Percentiles rank a stretch among this genome's conserved stretches.
These are phyloP conservation scores for Polyporus tsugae DNA, from an alignment of 1,284 basidiomycete species.

Conservation along the genomic window DNA sequence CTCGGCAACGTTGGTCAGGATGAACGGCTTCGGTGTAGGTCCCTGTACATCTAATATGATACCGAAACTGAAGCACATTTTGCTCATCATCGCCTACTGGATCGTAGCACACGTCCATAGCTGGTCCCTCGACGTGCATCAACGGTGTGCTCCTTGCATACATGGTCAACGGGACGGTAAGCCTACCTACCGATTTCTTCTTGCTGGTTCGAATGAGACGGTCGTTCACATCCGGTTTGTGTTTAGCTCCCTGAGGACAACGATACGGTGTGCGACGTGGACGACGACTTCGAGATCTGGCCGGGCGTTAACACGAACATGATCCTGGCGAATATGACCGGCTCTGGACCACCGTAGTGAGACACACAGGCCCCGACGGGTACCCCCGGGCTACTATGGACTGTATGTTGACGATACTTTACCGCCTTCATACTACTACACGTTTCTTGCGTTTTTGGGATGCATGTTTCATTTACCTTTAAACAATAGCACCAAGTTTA, in stretches of 20 bases:
- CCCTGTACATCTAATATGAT: background rate
- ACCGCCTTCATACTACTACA: background rate
- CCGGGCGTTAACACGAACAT: constrained; percentile 12
- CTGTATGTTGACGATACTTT: background rate
- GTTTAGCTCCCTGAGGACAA: constrained; percentile 11
- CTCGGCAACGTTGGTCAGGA: constrained; percentile 27
- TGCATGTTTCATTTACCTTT: no score
- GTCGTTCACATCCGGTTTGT: background rate
- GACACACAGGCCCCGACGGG: background rate
- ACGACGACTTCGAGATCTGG: constrained; percentile 18
- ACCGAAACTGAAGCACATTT: background rate
- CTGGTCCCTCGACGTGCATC: constrained; percentile 10
- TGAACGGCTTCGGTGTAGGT: constrained; percentile 33
- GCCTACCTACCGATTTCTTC: background rate
- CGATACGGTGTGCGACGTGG: constrained; percentile 16
- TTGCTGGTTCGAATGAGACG: background rate
- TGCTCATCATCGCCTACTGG: background rate
- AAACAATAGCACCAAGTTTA: no score
- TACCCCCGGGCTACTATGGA: background rate
- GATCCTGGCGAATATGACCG: constrained; percentile 5
- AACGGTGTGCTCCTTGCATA: background rate
- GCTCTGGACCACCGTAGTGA: background rate
- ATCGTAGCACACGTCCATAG: constrained; percentile 7
- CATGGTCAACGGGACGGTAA: constrained; percentile 15
- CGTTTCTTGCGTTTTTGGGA: no score